These are phyloP conservation scores for Hypoxylon fuscum DNA, from an alignment of 495 filamentous ascomycete genomes.

Conservation along the genomic window DNA sequence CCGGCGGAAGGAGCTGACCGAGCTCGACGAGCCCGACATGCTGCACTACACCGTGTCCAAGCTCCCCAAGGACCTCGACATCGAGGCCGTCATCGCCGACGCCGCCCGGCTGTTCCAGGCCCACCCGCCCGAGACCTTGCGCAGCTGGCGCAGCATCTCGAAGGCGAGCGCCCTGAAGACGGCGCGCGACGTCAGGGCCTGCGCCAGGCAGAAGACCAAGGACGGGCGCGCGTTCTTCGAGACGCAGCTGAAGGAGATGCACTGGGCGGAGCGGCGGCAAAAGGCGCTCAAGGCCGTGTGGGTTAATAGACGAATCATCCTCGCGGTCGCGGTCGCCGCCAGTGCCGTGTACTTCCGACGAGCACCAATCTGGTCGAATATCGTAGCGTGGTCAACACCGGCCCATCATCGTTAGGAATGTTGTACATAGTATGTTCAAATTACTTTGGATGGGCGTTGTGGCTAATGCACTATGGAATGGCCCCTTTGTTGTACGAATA, in stretches of 20 bases:
- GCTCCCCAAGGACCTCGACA: slow-evolving; percentile 81
- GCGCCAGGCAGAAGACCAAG: slow-evolving; percentile 58
- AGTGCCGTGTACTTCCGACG: slow-evolving; percentile 55
- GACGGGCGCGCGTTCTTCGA: slow-evolving; percentile 67
- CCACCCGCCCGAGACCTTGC: slow-evolving; percentile 78
- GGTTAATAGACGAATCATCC: slow-evolving; percentile 67
- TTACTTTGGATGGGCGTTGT: too few relatives aligned
- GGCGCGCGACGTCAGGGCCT: slow-evolving; percentile 58
- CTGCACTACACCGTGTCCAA: slow-evolving; percentile 89
- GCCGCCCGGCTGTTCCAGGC: slow-evolving; percentile 69
- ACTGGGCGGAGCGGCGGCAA: slow-evolving; percentile 66
- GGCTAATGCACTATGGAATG: too few relatives aligned
- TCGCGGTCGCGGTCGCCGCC: slow-evolving; percentile 71
- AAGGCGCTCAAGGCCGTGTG: slow-evolving; percentile 62
- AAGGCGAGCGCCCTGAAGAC: slow-evolving; percentile 85
- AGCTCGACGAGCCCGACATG: slow-evolving; percentile 94
- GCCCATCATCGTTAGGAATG: slow-evolving; percentile 17
- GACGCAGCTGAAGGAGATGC: slow-evolving; percentile 72
- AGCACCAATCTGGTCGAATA: slow-evolving; percentile 38
- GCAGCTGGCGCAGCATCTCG: slow-evolving; percentile 77
- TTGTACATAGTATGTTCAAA: not conserved
- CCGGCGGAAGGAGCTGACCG: slow-evolving; percentile 81
- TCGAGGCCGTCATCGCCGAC: slow-evolving; percentile 76
- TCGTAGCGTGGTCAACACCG: slow-evolving; percentile 30
- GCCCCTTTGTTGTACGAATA: too few relatives aligned